Base-by-base conservation (phyloP, 805 yeast genomes). In the Zygosaccharomyces bailii region DNA sequence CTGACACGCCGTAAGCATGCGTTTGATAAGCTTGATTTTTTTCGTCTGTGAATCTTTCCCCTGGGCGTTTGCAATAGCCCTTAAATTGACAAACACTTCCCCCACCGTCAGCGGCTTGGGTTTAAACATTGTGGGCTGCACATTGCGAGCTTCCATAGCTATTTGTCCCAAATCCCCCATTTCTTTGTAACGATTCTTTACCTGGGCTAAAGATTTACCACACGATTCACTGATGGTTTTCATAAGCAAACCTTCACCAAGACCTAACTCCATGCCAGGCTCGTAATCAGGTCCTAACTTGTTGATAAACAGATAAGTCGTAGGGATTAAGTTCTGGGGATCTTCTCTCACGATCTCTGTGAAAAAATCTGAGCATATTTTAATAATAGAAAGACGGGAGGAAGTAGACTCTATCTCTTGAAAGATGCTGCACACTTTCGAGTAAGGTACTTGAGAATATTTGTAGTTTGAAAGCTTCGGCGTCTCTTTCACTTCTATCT, bases 211-310 rank as follows among this genome's bases (percentile, higher is more conserved):
- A 0, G 90, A 75, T 44, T 95, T 73, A 1, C 99, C 99, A 13
- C 96, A 90, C 39, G 95, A 79, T 58, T 86, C 96, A 27, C 89
- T 80, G 32, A 93, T 79, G 0, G 98, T 93, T 58, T 90, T 93
- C 57, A 90, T 80, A 20, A 93, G 69, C 8, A 93, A 61, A 2
- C 95, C 81, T 63, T 93, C 99, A 13, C 99, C 99, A 2, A 93
- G 73, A 0, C 99, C 99, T 19, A 93, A 71, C 59, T 93, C 99
- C 45, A 91, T 69, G 23, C 95, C 97, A 4, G 65, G 63, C 60
- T 88, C 96, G 60, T 93, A 93, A 62, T 93, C 99, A 0, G 99
- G 99, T 0, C 97, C 96, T 7, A 90, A 68, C 49, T 91, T 71
- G 61, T 91, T 91, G 60, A 91, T 89, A 66, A 86, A 85, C 13